Percentiles rank a stretch among this genome's conserved stretches.
Conservation (phyloP, 257 asterid genomes). For the Solanum chmielewskii region DNA sequence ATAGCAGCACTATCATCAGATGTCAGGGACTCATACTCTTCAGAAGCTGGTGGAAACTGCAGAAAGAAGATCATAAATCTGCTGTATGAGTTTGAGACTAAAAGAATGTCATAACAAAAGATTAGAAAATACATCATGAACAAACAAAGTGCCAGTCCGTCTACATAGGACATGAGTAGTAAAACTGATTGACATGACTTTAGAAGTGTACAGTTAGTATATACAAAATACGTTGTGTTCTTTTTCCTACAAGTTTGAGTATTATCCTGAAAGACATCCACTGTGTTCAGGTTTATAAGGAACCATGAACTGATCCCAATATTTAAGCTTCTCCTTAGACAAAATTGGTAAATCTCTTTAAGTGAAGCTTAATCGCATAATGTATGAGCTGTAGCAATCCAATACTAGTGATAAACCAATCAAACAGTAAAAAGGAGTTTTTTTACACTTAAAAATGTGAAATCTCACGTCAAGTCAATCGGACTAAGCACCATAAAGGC, state of each 20-base stretch:
- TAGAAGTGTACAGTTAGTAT: background rate
- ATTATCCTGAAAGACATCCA: background rate
- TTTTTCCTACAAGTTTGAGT: background rate
- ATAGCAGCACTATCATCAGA: conserved; percentile 48
- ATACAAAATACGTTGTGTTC: background rate
- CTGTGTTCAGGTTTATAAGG: background rate
- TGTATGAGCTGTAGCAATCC: background rate
- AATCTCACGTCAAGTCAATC: background rate
- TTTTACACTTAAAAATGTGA: background rate
- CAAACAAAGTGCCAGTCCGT: background rate
- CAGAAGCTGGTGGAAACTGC: conserved; percentile 55
- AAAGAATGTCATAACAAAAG: background rate
- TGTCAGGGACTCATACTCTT: conserved; percentile 56
- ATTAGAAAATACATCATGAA: background rate
- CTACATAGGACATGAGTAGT: background rate
- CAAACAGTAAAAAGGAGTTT: background rate
- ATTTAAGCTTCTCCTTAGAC: background rate
- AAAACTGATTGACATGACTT: background rate
- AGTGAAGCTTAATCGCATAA: background rate
- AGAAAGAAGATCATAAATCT: conserved; percentile 2
- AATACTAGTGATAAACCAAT: background rate
- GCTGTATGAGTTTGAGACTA: background rate
- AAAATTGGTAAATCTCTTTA: background rate
- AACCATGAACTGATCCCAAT: background rate
- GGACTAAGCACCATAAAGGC: background rate